Base-by-base conservation (phyloP, 805 yeast species). In the Pichia gijzeniarum region DNA sequence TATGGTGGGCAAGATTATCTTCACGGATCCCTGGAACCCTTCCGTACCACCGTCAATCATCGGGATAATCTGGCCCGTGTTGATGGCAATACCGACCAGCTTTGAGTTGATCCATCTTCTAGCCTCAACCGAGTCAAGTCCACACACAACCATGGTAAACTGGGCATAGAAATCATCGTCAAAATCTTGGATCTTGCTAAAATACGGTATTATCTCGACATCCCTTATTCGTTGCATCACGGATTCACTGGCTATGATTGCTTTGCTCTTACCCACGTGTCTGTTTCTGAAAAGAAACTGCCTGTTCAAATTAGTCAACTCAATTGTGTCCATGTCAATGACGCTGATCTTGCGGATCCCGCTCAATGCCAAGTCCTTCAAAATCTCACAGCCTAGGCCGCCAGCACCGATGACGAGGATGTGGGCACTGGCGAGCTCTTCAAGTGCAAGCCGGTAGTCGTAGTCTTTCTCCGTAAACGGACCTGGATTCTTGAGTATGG, bases 31-130 rank as follows among this genome's bases (percentile, higher is more conserved):
- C 52, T 85, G 76, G 58, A 91, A 83, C 0, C 97, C 97, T 59
- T 91, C 98, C 0, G 96, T 85, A 3, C 97, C 99, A 4, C 97
- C 97, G 60, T 91, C 99, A 14, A 93, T 79, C 59, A 91, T 62
- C 0, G 89, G 88, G 38, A 79, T 77, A 13, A 73, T 73, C 41
- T 69, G 67, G 2, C 76, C 72, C 22, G 52, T 38, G 0, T 61
- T 67, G 40, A 74, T 79, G 4, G 85, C 88, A 51, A 90, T 56
- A 9, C 77, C 70, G 1, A 85, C 78, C 22, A 91, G 63, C 13
- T 77, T 73, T 13, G 75, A 69, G 62, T 91, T 91, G 51, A 91
- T 83, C 91, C 95, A 90, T 40, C 97, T 67, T 32, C 99, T 70
- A 0, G 98, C 96, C 56, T 82, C 91, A 5, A 93, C 82, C 41